Conservation (phyloP, 2,329 filamentous ascomycete genomes). For the Pseudocercospora pini-densiflorae region DNA sequence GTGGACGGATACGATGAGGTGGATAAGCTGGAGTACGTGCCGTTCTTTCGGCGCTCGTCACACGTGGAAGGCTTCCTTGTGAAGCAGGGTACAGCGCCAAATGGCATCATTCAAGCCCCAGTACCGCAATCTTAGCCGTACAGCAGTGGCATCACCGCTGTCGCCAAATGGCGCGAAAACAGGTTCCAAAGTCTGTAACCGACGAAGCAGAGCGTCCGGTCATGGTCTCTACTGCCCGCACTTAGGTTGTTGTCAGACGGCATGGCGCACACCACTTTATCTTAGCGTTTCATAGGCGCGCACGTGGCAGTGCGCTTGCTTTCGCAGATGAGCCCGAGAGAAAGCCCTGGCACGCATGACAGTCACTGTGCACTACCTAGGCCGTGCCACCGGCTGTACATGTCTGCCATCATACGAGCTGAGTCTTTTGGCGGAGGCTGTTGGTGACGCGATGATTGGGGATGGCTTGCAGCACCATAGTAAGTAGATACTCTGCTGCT, state of each 20-base stretch:
- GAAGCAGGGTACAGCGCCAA: not conserved
- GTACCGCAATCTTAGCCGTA: conserved; percentile 1
- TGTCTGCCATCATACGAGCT: not conserved
- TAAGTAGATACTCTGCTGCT: not conserved
- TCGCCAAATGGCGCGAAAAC: conserved; percentile 6
- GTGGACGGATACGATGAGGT: not conserved
- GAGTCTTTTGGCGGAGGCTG: not conserved
- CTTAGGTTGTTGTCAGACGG: not conserved
- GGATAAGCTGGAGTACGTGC: not conserved
- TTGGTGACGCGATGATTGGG: not conserved
- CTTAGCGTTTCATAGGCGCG: not conserved
- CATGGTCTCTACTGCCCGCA: not conserved
- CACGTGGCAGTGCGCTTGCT: conserved; percentile 6
- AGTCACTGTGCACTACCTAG: not conserved
- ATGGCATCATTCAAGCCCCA: not conserved
- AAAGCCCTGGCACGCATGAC: not conserved
- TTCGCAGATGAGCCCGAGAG: not conserved
- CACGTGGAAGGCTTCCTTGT: not conserved
- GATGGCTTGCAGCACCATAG: not conserved
- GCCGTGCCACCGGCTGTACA: not conserved
- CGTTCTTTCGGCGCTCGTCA: not conserved
- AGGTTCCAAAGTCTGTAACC: conserved; percentile 10
- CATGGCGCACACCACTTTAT: conserved; percentile 6
- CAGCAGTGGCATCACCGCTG: not conserved
- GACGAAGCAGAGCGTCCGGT: conserved; percentile 3